Evolutionary conservation across 345 rosid species (phyloP), one percentile per base, ranked within the genome.

Genomic region (Pseudoturritis turrita): DNA sequence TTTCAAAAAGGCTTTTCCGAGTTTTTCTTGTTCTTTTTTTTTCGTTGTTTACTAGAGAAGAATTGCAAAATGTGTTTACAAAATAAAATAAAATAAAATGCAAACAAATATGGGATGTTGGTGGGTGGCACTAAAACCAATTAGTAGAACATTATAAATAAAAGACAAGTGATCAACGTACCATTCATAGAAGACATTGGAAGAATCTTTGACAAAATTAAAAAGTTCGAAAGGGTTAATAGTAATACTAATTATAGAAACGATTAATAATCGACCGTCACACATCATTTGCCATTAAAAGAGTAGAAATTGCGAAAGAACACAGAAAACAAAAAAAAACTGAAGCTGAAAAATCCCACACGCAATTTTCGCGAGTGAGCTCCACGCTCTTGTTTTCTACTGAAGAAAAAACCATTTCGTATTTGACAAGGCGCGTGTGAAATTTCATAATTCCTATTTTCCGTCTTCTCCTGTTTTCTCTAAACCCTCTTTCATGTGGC

Each of bases 171-270:
- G 41, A 33, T 18, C 31, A 59, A 39, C 12, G 37, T 21, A 59
- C 33, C 46, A 43, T 9, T 62, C 15, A 43, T 1, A 62, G 8
- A 46, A 47, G 40, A 15, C 17, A 10, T 28, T 44, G 22, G 19
- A 63, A 63, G 56, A 63, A 63, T 46, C 56, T 46, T 63, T 63
- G 68, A 63, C 54, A 63, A 46, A 46, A 4, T 12, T 31, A 63
- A 37, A 60, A 62, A 22, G 23, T 45, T 17, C 9, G 26, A 28
- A 44, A 8, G 14, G 11, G 44, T n/a, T n/a, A n/a, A n/a, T n/a
- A n/a, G n/a, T 44, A 29, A 15, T n/a, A 67, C 41, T 53, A 57
- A 21, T 57, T 45, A 11, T 69, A 58, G 35, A 6, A 45, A 69
- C 17, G 46, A 56, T 31, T 45, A 29, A 15, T 69, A 31, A 52